phyloP scores from a whole-genome alignment of 768 basidiomycete genomes.

The Tephrocybe sp. region DNA sequence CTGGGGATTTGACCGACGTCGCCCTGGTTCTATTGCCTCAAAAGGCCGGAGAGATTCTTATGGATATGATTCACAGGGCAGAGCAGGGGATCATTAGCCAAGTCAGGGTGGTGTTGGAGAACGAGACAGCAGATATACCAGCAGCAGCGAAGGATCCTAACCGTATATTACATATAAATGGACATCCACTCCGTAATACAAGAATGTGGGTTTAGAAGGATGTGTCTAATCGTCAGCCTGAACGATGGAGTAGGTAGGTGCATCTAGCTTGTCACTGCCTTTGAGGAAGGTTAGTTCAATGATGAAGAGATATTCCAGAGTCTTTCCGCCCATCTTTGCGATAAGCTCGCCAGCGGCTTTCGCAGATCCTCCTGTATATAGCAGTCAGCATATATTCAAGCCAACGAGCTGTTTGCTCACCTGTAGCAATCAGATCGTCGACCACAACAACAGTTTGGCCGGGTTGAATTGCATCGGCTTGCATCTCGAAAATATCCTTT shows the following conservation, averaged over 20 bases:
- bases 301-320: slow-evolving; percentile 92
- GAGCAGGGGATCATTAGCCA: slow-evolving; percentile 45
- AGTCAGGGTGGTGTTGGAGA: slow-evolving; percentile 50
- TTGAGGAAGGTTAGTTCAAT: slow-evolving; percentile 79
- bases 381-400: neutral
- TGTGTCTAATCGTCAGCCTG: slow-evolving; percentile 58
- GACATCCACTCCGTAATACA: slow-evolving; percentile 74
- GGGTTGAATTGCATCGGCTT: slow-evolving; percentile 75
- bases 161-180: slow-evolving; percentile 72
- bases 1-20: slow-evolving; percentile 56
- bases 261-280: slow-evolving; percentile 74
- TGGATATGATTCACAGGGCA: slow-evolving; percentile 52
- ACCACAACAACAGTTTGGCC: slow-evolving; percentile 85
- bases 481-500: slow-evolving; percentile 97
- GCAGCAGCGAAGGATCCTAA: slow-evolving; percentile 29
- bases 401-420: slow-evolving; percentile 36
- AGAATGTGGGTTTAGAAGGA: slow-evolving; percentile 53
- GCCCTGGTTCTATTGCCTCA: slow-evolving; percentile 58
- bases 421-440: slow-evolving; percentile 96
- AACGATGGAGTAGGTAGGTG: slow-evolving; percentile 86
- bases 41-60: slow-evolving; percentile 49
- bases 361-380: slow-evolving; percentile 78
- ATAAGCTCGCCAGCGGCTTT: slow-evolving; percentile 90
- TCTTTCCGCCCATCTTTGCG: slow-evolving; percentile 75
- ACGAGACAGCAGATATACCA: slow-evolving; percentile 24